Percentiles rank a stretch among this genome's conserved stretches.
Evolutionary conservation across 2,329 filamentous ascomycete genomes (phyloP).

Genomic region (Pestalotiopsis sp.): DNA sequence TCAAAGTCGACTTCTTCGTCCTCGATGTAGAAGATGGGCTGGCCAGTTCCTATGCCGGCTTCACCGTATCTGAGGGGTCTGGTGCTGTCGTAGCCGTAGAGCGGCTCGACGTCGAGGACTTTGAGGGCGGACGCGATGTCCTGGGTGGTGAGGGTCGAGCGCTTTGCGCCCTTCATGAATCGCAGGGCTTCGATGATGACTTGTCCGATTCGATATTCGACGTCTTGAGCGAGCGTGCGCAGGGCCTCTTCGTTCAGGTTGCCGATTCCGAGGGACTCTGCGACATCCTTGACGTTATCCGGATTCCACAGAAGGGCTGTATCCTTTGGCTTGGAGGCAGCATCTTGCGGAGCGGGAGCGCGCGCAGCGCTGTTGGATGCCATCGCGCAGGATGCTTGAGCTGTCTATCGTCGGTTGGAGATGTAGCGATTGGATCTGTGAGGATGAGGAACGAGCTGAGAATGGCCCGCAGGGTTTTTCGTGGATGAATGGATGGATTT

Average conservation of each 20-base stretch:
- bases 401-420: not conserved
- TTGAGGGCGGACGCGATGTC: conserved; percentile 86
- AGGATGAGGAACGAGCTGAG: no score
- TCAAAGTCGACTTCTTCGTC: conserved; percentile 99
- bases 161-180: conserved; percentile 90
- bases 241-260: conserved; percentile 83
- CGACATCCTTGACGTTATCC: conserved; percentile 93
- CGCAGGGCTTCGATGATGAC: conserved; percentile 93
- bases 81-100: conserved; percentile 95
- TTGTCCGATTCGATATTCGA: conserved; percentile 92
- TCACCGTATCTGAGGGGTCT: conserved; percentile 89
- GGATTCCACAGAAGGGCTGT: conserved; percentile 79
- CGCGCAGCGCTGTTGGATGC: conserved; percentile 25
- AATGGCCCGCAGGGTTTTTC: no score
- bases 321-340: conserved; percentile 25
- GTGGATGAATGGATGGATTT: no score
- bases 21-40: conserved; percentile 95
- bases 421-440: not conserved
- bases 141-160: conserved; percentile 85
- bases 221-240: conserved; percentile 86
- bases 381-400: conserved; percentile 20
- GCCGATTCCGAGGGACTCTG: conserved; percentile 90
- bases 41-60: conserved; percentile 88
- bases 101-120: conserved; percentile 87
- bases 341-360: conserved; percentile 22